Evolutionary conservation across 192 early-diverging fungal genomes (phyloP).

Genomic region (Umbelopsis sp.): DNA sequence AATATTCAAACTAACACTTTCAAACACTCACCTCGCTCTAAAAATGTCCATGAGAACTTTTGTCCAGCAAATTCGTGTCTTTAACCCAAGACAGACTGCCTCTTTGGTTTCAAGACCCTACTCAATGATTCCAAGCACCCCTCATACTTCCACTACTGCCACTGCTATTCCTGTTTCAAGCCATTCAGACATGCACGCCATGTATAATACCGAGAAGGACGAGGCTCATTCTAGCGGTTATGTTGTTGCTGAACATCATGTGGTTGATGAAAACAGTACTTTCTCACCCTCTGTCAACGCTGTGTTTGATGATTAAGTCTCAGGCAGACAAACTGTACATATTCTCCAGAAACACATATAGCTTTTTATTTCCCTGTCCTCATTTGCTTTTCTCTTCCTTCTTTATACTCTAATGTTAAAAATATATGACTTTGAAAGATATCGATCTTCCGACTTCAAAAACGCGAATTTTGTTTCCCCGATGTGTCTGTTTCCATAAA

Average conservation of each 20-base stretch:
- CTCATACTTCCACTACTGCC: neutral
- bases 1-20: neutral
- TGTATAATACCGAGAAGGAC: neutral
- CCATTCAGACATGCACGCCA: neutral
- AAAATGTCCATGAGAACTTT: slow-evolving; percentile 11
- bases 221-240: neutral
- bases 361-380: too few species aligned
- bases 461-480: too few species aligned
- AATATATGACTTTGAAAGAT: too few species aligned
- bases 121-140: slow-evolving; percentile 18
- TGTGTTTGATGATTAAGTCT: slow-evolving; percentile 12
- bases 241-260: neutral
- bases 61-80: slow-evolving; percentile 11
- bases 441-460: too few species aligned
- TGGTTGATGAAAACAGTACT: neutral
- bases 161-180: neutral
- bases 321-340: neutral
- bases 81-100: neutral
- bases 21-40: neutral
- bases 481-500: too few species aligned
- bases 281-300: slow-evolving; percentile 16
- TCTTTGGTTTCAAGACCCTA: slow-evolving; percentile 3
- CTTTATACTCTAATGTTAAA: too few species aligned
- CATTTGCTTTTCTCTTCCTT: too few species aligned
- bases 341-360: slow-evolving; percentile 8